These are phyloP conservation scores for Antarctomyces pellizariae DNA, from an alignment of 495 filamentous ascomycete species.

Conservation along the genomic window DNA sequence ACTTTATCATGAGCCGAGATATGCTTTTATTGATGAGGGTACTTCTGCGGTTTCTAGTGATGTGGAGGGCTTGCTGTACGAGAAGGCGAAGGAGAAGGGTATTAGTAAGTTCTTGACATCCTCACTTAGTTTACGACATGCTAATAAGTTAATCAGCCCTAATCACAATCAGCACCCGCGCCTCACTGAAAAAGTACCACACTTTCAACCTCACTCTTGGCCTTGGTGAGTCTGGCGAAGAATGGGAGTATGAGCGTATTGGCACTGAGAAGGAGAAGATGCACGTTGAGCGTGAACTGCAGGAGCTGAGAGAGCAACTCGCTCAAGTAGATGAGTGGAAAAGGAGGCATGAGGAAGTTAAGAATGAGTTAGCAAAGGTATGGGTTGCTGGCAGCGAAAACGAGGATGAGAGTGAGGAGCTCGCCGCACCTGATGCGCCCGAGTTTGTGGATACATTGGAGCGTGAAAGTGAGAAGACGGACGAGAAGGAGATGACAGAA, in stretches of 20 bases:
- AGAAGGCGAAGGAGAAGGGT: conserved; percentile 72
- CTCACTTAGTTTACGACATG: conserved; percentile 12
- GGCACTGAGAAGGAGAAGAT: conserved; percentile 82
- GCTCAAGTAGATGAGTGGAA: conserved; percentile 70
- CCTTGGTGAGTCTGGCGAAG: conserved; percentile 34
- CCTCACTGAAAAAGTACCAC: conserved; percentile 85
- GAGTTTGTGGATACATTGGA: too few species aligned
- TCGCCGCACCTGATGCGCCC: too few species aligned
- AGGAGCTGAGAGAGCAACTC: conserved; percentile 56
- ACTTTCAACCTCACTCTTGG: conserved; percentile 71
- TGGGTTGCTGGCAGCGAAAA: conserved; percentile 20
- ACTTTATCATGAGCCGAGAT: conserved; percentile 84
- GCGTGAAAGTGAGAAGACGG: too few species aligned
- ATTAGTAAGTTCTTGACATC: too few species aligned
- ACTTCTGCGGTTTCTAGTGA: conserved; percentile 85
- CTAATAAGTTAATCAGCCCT: conserved; percentile 47
- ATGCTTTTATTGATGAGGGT: conserved; percentile 86
- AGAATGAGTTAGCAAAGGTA: conserved; percentile 27
- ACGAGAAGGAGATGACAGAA: too few species aligned
- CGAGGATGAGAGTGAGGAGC: too few species aligned
- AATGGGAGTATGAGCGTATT: conserved; percentile 81
- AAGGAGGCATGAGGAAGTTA: conserved; percentile 49
- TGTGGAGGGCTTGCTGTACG: conserved; percentile 84
- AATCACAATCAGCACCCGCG: conserved; percentile 83
- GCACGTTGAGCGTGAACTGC: conserved; percentile 69